These are phyloP conservation scores for Lipomyces anomalus DNA, from an alignment of 805 yeast species.

Conservation along the genomic window DNA sequence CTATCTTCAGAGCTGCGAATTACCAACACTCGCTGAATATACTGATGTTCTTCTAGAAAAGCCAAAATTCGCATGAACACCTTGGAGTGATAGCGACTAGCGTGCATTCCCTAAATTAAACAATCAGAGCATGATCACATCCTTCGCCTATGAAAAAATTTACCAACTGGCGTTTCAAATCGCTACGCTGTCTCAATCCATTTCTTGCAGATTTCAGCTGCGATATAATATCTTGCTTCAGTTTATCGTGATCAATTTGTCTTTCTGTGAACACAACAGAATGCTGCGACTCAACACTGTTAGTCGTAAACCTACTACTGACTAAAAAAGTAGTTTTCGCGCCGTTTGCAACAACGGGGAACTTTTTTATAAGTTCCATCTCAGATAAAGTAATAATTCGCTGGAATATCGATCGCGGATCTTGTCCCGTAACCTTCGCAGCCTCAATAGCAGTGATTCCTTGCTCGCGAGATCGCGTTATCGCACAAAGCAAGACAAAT, in stretches of 20 bases:
- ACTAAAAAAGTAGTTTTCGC: slow-evolving; percentile 33
- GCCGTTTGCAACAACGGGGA: slow-evolving; percentile 32
- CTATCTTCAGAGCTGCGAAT: slow-evolving; percentile 32
- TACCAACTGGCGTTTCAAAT: slow-evolving; percentile 36
- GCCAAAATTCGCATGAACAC: slow-evolving; percentile 27
- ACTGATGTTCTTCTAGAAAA: slow-evolving; percentile 28
- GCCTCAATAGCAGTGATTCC: slow-evolving; percentile 37
- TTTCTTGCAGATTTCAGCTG: slow-evolving; percentile 32
- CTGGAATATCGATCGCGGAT: slow-evolving; percentile 37
- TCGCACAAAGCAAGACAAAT: slow-evolving; percentile 36
- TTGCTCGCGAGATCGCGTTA: slow-evolving; percentile 37
- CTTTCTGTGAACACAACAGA: neutral
- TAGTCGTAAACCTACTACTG: slow-evolving; percentile 1
- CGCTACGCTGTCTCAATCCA: slow-evolving; percentile 33
- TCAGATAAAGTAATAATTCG: slow-evolving; percentile 32
- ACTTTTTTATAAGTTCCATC: slow-evolving; percentile 33
- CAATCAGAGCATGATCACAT: neutral
- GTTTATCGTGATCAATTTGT: slow-evolving; percentile 21
- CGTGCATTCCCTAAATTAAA: slow-evolving; percentile 28
- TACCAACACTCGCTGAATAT: slow-evolving; percentile 32
- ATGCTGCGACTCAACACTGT: neutral
- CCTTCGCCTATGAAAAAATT: no score
- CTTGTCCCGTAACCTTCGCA: slow-evolving; percentile 37
- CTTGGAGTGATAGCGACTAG: slow-evolving; percentile 24
- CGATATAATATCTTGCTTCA: slow-evolving; percentile 28